Evolutionary conservation across 2,329 filamentous ascomycete genomes (phyloP), one percentile per base, ranked within the genome.

Genomic region (Biscogniauxia sp.): DNA sequence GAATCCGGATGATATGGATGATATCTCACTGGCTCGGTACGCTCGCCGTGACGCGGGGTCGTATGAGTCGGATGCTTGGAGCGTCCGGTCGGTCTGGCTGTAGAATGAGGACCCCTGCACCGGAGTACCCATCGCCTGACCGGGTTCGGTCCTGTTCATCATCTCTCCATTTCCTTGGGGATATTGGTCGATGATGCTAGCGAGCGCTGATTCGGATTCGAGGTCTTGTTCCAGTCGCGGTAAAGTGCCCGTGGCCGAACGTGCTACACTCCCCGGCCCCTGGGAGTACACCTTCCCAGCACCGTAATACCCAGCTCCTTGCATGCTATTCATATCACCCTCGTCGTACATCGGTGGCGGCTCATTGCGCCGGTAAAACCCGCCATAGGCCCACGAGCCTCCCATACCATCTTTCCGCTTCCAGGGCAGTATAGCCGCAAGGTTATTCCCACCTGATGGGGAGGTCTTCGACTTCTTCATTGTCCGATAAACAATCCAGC

Each of bases 1-100:
- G 63, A 88, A 88, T 6, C 85, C 86, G 0, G 86, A 88, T 0
- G 86, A 88, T 3, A 88, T 75, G 0, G 85, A 88, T 0, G 86
- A 88, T 32, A 86, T 67, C 54, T 81, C 80, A 61, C 82, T 85
- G 3, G 74, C 70, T 7, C 79, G 77, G 32, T 79, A 77, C 2
- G 72, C 72, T 59, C 74, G 73, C 37, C 74, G 71, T 28, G 70
- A 71, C 4, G 68, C 55, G 15, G 75, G 71, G 20, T 75, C 72
- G 61, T 77, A 77, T 2, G 73, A 74, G 15, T 74, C 70, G 0
- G 76, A 73, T 0, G 74, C 73, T 57, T 75, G 72, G 20, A 74
- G 75, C 25, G 74, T 68, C 20, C 77, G 63, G 56, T 77, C 73
- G 13, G 75, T 74, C 60, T 76, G 78, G 63, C 75, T 77, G 62